Conservation (phyloP, 2,329 filamentous ascomycete species). For the Hymenoscyphus scutula region DNA sequence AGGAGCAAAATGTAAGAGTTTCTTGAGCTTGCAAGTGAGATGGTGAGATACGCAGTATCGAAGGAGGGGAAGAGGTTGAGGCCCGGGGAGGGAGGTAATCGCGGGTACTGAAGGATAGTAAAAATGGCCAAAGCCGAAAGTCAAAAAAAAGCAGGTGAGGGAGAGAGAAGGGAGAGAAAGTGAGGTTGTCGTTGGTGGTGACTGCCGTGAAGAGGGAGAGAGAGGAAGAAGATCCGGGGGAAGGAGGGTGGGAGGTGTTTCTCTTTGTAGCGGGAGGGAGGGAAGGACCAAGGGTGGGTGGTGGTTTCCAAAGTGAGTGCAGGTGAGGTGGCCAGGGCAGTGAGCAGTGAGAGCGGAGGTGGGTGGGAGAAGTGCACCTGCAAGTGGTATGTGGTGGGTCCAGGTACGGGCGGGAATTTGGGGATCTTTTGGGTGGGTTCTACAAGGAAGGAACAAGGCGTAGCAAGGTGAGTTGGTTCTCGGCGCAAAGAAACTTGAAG, state of each 20-base stretch:
- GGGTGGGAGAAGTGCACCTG: too few species aligned
- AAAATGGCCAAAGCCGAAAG: slow-evolving; percentile 3
- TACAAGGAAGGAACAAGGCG: not conserved
- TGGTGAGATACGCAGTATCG: not conserved
- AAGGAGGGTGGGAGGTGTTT: not conserved
- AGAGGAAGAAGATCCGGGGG: slow-evolving; percentile 4
- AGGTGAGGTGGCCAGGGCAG: too few species aligned
- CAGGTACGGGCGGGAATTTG: not conserved
- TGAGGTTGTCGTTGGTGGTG: not conserved
- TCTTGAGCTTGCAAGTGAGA: not conserved
- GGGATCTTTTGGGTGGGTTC: not conserved
- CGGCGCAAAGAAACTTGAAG: not conserved
- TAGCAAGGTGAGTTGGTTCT: not conserved
- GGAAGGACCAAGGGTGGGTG: not conserved
- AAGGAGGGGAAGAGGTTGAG: not conserved
- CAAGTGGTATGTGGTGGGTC: not conserved
- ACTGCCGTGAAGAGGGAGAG: not conserved
- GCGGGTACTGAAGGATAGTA: not conserved
- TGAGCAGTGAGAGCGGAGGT: too few species aligned
- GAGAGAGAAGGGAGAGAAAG: not conserved
- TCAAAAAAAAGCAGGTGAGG: not conserved
- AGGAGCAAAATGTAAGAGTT: not conserved
- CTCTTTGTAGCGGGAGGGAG: not conserved
- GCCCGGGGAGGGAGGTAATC: too few species aligned
- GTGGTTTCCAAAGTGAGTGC: not conserved